Base-by-base conservation (phyloP, 2,329 filamentous ascomycete genomes). In the Tolypocladium guangdongense region DNA sequence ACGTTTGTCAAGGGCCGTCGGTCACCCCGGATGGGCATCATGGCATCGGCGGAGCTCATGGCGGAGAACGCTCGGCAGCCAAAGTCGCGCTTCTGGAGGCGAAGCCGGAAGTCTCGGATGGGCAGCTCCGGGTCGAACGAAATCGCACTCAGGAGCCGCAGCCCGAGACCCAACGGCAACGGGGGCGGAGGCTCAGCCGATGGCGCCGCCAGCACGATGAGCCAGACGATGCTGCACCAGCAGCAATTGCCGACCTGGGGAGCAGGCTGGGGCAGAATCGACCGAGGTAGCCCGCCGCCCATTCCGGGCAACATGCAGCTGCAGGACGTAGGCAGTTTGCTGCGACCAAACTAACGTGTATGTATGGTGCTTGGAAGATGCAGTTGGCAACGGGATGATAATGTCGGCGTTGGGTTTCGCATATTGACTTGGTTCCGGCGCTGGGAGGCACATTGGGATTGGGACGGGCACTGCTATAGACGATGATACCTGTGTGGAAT, bases 1-100 rank as follows among this genome's bases (percentile, higher is more conserved):
- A 57, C 57, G 0, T 64, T 66, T 46, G 57, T 57, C 12, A 60
- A 62, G 14, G 61, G 58, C 32, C 63, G 64, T 8, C 66, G 67
- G 35, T 60, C 62, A 7, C 63, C 66, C 8, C 66, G 66, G 12
- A 58, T 69, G 22, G 73, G 71, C 12, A 75, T 74, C 57, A 75
- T 74, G 71, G 70, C 70, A 1, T 72, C 68, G 4, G 73, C 74
- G 1, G 70, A 75, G 48, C 53, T 71, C 57, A 46, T 66, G 58
- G 57, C 59, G n/a, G 59, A 65, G 35, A 59, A 57, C 18, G 52
- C 56, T 2, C 55, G 60, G 5, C 54, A 63, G 24, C 59, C 62
- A 22, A 62, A 58, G 39, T 41, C 58, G 3, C 63, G 60, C 2
- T 61, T 68, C 48, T 70, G 67, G 68, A 59, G 63, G 50, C 60